These are phyloP conservation scores for Cryptococcus sp. DNA, from an alignment of 1,284 basidiomycete species.

Conservation along the genomic window DNA sequence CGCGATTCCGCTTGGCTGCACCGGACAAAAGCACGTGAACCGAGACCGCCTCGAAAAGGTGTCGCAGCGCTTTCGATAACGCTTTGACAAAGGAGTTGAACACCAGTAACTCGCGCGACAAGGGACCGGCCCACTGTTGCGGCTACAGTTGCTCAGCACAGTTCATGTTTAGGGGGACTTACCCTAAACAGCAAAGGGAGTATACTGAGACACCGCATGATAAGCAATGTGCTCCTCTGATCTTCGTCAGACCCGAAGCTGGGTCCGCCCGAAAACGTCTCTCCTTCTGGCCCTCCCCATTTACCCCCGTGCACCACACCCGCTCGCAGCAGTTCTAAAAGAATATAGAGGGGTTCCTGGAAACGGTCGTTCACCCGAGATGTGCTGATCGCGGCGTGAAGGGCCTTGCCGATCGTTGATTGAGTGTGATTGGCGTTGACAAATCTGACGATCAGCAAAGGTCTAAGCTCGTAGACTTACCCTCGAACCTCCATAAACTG, in stretches of 20 bases:
- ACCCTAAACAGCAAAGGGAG: slow-evolving; percentile 92
- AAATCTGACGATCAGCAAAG: slow-evolving; percentile 57
- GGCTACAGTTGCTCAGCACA: slow-evolving; percentile 55
- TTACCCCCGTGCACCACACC: slow-evolving; percentile 92
- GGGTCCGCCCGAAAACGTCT: slow-evolving; percentile 88
- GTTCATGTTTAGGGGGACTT: slow-evolving; percentile 33
- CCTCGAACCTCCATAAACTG: slow-evolving; percentile 94
- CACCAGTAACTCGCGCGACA: slow-evolving; percentile 92
- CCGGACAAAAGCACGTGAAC: slow-evolving; percentile 87
- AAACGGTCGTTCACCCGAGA: slow-evolving; percentile 94
- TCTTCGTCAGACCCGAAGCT: slow-evolving; percentile 89
- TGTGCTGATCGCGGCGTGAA: slow-evolving; percentile 74
- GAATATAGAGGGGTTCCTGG: slow-evolving; percentile 91
- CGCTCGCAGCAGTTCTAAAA: slow-evolving; percentile 88
- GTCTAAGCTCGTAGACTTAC: slow-evolving; percentile 55
- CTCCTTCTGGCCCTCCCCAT: slow-evolving; percentile 66
- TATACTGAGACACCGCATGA: slow-evolving; percentile 94
- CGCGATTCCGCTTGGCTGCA: slow-evolving; percentile 79
- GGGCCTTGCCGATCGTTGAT: slow-evolving; percentile 84
- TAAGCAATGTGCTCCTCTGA: slow-evolving; percentile 85
- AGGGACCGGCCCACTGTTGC: slow-evolving; percentile 87
- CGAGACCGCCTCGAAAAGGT: slow-evolving; percentile 85
- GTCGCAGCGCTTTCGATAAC: slow-evolving; percentile 83
- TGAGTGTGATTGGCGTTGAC: slow-evolving; percentile 83
- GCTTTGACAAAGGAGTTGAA: slow-evolving; percentile 97